phyloP scores from a whole-genome alignment of 2,329 filamentous ascomycete genomes.

The Trichoderma pleuroti region DNA sequence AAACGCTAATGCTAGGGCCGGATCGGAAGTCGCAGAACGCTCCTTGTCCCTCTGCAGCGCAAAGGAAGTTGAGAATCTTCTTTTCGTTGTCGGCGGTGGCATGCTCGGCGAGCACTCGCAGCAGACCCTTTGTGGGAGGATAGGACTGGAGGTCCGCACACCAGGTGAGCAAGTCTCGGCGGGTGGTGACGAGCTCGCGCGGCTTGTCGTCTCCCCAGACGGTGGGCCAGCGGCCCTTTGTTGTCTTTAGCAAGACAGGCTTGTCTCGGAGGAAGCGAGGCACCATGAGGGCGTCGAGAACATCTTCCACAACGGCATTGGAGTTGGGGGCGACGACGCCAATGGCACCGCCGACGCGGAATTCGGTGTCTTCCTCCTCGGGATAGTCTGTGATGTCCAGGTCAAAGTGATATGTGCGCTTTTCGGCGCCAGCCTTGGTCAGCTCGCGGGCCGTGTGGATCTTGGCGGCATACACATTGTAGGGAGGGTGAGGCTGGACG shows the following conservation, averaged over 20 bases:
- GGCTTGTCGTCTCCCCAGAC: constrained; percentile 93
- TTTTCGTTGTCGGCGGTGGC: constrained; percentile 76
- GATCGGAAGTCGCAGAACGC: constrained; percentile 93
- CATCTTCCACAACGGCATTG: constrained; percentile 69
- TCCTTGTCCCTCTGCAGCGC: constrained; percentile 84
- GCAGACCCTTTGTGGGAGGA: constrained; percentile 80
- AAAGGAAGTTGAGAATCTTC: constrained; percentile 82
- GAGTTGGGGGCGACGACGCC: constrained; percentile 90
- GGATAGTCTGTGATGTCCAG: constrained; percentile 95
- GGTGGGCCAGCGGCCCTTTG: constrained; percentile 85
- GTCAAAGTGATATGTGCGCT: constrained; percentile 96
- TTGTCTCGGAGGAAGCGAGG: constrained; percentile 82
- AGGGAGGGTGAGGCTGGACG: constrained; percentile 91
- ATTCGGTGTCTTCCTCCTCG: constrained; percentile 77
- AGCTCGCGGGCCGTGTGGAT: constrained; percentile 81
- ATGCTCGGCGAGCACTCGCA: constrained; percentile 82
- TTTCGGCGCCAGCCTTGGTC: constrained; percentile 84
- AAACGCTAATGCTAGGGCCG: constrained; percentile 77
- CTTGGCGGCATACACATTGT: constrained; percentile 86
- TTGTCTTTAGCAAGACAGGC: constrained; percentile 74
- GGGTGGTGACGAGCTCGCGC: constrained; percentile 82
- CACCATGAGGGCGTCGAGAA: constrained; percentile 77
- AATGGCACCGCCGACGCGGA: constrained; percentile 94
- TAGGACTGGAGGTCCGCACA: constrained; percentile 92
- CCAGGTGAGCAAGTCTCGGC: constrained; percentile 91